These are phyloP conservation scores for Solioccasus polychromus DNA, from an alignment of 768 basidiomycete species.

Conservation along the genomic window DNA sequence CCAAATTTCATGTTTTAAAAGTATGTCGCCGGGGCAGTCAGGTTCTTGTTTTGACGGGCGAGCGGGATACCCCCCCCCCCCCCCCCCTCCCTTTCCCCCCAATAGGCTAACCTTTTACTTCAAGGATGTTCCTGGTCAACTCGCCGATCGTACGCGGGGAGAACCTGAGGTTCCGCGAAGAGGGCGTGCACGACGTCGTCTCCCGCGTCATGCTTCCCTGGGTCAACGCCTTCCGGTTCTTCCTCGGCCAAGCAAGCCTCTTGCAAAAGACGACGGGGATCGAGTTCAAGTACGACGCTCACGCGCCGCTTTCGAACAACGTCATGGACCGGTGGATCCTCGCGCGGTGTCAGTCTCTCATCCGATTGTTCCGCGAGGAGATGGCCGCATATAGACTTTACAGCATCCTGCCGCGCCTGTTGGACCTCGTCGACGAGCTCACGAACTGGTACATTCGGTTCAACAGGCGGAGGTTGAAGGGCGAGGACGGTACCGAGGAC, in stretches of 20 bases:
- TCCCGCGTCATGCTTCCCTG: conserved; percentile 96
- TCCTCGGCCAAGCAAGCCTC: conserved; percentile 89
- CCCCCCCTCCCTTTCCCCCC: too few species aligned
- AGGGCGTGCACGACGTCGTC: conserved; percentile 95
- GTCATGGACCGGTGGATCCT: conserved; percentile 99
- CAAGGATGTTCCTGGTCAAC: conserved; percentile 96
- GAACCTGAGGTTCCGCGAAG: conserved; percentile 96
- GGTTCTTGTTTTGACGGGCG: too few species aligned
- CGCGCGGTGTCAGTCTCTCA: conserved; percentile 96
- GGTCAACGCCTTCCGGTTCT: conserved; percentile 99
- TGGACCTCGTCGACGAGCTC: conserved; percentile 91
- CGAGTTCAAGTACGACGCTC: conserved; percentile 85
- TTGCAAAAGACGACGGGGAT: conserved; percentile 76
- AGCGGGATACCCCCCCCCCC: too few species aligned
- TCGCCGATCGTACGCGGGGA: conserved; percentile 98
- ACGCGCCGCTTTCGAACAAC: conserved; percentile 78
- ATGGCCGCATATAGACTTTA: conserved; percentile 98
- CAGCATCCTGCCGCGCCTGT: conserved; percentile 92
- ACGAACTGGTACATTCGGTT: conserved; percentile 99
- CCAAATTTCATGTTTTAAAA: too few species aligned
- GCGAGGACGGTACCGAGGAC: conserved; percentile 88
- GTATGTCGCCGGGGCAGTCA: too few species aligned
- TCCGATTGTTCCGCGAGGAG: conserved; percentile 85
- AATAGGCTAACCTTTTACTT: background rate
- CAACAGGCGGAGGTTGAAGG: conserved; percentile 94